phyloP scores from a whole-genome alignment of 768 basidiomycete genomes.

The Lentinula raphanica region DNA sequence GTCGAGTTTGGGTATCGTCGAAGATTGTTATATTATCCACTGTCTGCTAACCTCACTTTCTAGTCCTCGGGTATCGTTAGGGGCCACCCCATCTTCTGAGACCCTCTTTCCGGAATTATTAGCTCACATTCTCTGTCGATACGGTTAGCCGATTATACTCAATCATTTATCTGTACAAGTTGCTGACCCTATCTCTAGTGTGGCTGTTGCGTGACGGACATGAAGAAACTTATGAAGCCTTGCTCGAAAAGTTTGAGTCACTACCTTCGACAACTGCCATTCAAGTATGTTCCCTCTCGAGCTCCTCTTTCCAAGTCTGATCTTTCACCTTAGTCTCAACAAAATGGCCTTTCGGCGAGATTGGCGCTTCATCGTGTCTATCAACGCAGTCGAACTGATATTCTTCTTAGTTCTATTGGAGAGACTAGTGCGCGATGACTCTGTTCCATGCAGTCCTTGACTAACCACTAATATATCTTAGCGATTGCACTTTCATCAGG shows the following conservation, averaged over 20 bases:
- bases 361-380: conserved; percentile 77
- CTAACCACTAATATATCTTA: conserved; percentile 23
- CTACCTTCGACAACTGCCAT: conserved; percentile 53
- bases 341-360: conserved; percentile 63
- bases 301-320: neutral
- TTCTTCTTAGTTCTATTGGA: conserved; percentile 83
- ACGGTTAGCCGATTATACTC: conserved; percentile 42
- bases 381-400: conserved; percentile 73
- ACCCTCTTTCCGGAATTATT: conserved; percentile 56
- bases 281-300: conserved; percentile 37
- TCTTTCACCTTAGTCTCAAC: conserved; percentile 52
- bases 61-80: conserved; percentile 42
- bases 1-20: conserved; percentile 36
- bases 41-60: conserved; percentile 4
- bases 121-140: conserved; percentile 58
- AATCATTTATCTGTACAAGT: neutral
- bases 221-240: conserved; percentile 42
- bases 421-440: conserved; percentile 70
- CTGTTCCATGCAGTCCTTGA: neutral
- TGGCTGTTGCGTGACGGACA: conserved; percentile 61
- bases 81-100: conserved; percentile 33
- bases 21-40: neutral
- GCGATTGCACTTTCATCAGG: conserved; percentile 84
- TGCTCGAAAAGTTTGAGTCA: conserved; percentile 54
- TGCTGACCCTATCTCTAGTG: conserved; percentile 33